Evolutionary conservation across 257 asterid genomes (phyloP).

Genomic region (Rehmannia glutinosa): DNA sequence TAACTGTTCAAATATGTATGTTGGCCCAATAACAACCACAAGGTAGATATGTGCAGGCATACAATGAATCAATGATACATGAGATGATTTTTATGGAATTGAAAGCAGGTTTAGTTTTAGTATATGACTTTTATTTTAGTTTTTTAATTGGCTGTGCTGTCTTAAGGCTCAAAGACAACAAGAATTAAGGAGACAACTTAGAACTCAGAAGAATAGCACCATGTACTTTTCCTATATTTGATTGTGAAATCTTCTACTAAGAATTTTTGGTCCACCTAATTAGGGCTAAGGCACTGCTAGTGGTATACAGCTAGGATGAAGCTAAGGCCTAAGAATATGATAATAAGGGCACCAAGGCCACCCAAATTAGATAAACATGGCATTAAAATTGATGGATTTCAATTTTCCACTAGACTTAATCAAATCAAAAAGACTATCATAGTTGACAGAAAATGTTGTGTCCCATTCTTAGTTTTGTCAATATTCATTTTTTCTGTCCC

Average conservation of each 20-base stretch:
- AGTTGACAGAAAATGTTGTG: not conserved
- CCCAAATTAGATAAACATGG: not conserved
- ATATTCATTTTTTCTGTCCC: not conserved
- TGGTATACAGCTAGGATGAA: constrained; percentile 8
- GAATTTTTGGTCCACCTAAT: not conserved
- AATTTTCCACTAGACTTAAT: not conserved
- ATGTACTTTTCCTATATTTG: not conserved
- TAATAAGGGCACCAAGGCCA: not conserved
- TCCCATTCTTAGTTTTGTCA: not conserved
- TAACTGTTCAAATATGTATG: too few relatives aligned
- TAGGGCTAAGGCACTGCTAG: not conserved
- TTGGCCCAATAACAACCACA: too few relatives aligned
- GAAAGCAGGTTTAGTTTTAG: too few relatives aligned
- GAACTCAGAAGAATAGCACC: not conserved
- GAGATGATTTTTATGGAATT: too few relatives aligned
- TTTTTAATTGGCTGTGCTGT: too few relatives aligned
- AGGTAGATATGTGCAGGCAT: too few relatives aligned
- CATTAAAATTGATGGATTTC: not conserved
- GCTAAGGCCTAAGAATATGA: not conserved
- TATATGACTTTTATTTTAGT: too few relatives aligned
- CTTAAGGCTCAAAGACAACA: not conserved
- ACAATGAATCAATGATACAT: too few relatives aligned
- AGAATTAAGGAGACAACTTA: not conserved
- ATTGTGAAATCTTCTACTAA: not conserved
- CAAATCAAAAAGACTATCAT: not conserved